Base-by-base conservation (phyloP, 768 basidiomycete species). In the Chiua virens region DNA sequence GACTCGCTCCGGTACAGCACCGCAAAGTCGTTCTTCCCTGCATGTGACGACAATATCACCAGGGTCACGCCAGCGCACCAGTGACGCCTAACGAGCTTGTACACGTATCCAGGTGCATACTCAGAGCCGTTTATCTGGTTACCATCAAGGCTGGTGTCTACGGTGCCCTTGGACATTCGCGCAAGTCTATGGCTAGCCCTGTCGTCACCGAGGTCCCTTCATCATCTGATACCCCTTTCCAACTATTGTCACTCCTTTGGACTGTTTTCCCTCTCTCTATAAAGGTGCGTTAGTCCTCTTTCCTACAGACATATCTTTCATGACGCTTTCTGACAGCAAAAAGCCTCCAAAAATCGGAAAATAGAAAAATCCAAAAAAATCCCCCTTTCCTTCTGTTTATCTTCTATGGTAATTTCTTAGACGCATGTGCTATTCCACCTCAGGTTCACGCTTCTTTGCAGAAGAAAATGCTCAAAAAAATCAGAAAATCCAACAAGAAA, bases 161-260 rank as follows among this genome's bases (percentile, higher is more conserved):
- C 30, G 5, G 34, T 28, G 17, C 21, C 11, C 17, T 35, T n/a
- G 2, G 28, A 37, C 7, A 37, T 41, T 25, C 39, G 1, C 2
- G 13, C 45, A 25, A 30, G 37, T 20, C 22, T 11, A 38, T 38
- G 11, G 20, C 30, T 41, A 28, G n/a, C 21, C 17, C 11, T 15
- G 39, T 45, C 44, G 10, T 14, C 13, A 17, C 4, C 17, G 10
- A 37, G 27, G 9, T 32, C 44, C 25, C 40, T 28, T 54, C 47
- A 21, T 46, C 54, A n/a, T 25, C 47, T 7, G 55, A 54, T 54
- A 54, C 51, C 53, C 53, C 8, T 38, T 51, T 41, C 7, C 41
- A 25, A 17, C 23, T 37, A 13, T 20, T 9, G 34, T 52, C 40
- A 6, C 35, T 47, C 27, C 27, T 46, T 43, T 43, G 45, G 27